Conservation (phyloP, 202 grass and related monocot genomes). For the Zizania palustris region DNA sequence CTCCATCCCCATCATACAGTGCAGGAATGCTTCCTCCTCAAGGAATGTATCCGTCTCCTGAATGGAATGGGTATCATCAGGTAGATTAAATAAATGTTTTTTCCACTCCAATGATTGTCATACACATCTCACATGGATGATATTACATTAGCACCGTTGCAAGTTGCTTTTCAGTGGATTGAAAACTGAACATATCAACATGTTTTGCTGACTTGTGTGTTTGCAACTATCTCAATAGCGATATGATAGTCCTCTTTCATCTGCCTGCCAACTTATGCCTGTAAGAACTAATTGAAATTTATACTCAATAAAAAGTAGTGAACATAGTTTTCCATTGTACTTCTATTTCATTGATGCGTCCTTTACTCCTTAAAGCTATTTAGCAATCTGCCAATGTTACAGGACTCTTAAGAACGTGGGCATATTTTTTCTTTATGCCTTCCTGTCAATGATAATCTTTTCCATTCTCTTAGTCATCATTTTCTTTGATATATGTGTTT, state of each 20-base stretch:
- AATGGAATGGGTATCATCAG: constrained; percentile 81
- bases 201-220: constrained; percentile 21
- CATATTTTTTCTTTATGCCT: too few species aligned
- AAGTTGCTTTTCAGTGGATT: not conserved
- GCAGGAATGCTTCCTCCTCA: constrained; percentile 69
- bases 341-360: too few species aligned
- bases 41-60: constrained; percentile 61
- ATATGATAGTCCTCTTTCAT: not conserved
- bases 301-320: not conserved
- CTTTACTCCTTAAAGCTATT: too few species aligned
- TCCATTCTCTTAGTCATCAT: too few species aligned
- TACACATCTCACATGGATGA: not conserved
- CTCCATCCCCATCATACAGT: constrained; percentile 60
- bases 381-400: too few species aligned
- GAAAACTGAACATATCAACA: constrained; percentile 17
- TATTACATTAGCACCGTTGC: not conserved
- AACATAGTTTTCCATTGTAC: too few species aligned
- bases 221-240: not conserved
- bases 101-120: constrained; percentile 18
- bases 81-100: constrained; percentile 42
- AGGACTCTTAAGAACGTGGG: too few species aligned
- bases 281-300: constrained; percentile 6
- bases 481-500: too few species aligned
- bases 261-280: not conserved
- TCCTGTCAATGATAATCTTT: too few species aligned